Evolutionary conservation across 2,329 filamentous ascomycete species (phyloP), one percentile per base, ranked within the genome.

Genomic region (Aspergillus transmontanensis): DNA sequence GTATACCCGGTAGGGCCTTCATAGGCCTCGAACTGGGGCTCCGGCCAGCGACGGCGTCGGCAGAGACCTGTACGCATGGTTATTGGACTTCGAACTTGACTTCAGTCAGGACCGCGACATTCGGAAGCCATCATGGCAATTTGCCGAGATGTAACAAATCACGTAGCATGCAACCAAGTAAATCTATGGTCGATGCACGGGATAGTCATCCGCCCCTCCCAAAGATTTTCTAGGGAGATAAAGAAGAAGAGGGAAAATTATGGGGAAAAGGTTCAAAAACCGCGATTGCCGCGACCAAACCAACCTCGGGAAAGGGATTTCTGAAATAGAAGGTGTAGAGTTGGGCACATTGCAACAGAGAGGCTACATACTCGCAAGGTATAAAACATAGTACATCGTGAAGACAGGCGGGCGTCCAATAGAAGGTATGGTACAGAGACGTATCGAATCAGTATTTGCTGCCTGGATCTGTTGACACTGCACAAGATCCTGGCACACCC

Each of bases 11-110:
- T 87, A 68, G 85, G 81, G 73, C 89, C 89, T 71, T 86, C 86
- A 84, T 90, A 93, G 73, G 89, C 90, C 80, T 95, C 90, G 85
- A 96, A 98, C 76, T 88, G 85, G 73, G 94, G 94, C 77, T 96
- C 92, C 71, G 88, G 89, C 94, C 94, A 98, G 80, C 93, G 92
- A 79, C 94, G 93, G 72, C 94, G 93, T 78, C 92, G 90, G 85
- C 94, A 98, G 75, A 97, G 90, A 82, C 93, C 94, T 98, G 77
- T 64, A 45, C 58, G 67, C 72, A 62, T 66, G 73, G 75, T 77
- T 72, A 75, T 81, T 79, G 81, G 78, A 65, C 19, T 51, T 34
- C 30, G 48, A 51, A 51, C 48, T 32, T 32, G 26, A 19, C 19
- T 32, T 51, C 21, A 51, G 16, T 21, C 19, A 12, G 28, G 19